phyloP scores from a whole-genome alignment of 2,329 filamentous ascomycete genomes.

The Fusarium solani-melongenae region DNA sequence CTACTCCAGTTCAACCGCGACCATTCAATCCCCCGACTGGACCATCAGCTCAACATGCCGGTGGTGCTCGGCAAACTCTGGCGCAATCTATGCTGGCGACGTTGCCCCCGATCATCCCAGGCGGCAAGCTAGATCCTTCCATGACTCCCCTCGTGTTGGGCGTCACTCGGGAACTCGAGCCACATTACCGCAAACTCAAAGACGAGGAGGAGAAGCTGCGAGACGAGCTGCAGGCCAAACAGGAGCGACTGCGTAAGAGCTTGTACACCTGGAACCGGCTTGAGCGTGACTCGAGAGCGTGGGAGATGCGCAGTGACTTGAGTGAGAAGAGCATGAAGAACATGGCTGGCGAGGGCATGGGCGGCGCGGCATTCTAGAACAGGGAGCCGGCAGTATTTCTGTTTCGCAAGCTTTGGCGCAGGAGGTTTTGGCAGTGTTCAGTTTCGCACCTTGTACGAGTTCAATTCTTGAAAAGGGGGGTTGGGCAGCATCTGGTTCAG shows the following conservation, averaged over 20 bases:
- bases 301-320: conserved; percentile 66
- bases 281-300: conserved; percentile 64
- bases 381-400: neutral
- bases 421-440: conserved; percentile 6
- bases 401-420: conserved; percentile 14
- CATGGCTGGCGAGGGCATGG: conserved; percentile 65
- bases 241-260: conserved; percentile 65
- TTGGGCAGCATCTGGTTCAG: neutral
- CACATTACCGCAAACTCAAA: conserved; percentile 63
- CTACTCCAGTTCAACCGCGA: conserved; percentile 55
- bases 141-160: conserved; percentile 57
- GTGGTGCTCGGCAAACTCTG: conserved; percentile 56
- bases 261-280: conserved; percentile 65
- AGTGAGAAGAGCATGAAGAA: conserved; percentile 68
- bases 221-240: conserved; percentile 62
- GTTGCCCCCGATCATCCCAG: conserved; percentile 63
- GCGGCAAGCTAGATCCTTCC: conserved; percentile 64
- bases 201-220: conserved; percentile 69
- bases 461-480: conserved; percentile 1
- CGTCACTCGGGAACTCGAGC: conserved; percentile 64
- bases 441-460: conserved; percentile 7
- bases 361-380: conserved; percentile 64
- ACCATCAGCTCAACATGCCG: conserved; percentile 56
- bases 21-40: conserved; percentile 70
- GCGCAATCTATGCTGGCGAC: conserved; percentile 64